phyloP scores from a whole-genome alignment of 192 early-diverging fungal genomes.

The Coemansia sp. region DNA sequence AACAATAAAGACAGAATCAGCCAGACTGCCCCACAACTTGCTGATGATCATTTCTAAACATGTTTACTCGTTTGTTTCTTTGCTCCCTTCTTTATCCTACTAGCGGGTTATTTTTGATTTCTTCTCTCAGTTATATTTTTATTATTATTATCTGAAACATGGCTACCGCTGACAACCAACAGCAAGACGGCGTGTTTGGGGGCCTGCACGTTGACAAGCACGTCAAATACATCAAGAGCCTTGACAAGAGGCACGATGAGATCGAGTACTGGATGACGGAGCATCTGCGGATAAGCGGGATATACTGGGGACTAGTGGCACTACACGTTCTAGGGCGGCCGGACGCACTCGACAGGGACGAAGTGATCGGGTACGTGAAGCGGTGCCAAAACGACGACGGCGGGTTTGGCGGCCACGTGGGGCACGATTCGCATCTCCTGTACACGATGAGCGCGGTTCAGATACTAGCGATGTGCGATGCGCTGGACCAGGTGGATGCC shows the following conservation, averaged over 20 bases:
- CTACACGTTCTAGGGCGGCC: constrained; percentile 68
- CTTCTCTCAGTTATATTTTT: not conserved
- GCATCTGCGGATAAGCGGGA: constrained; percentile 85
- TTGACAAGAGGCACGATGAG: constrained; percentile 81
- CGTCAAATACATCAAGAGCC: constrained; percentile 68
- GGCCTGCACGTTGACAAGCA: constrained; percentile 57
- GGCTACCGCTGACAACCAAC: not conserved
- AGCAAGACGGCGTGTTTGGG: constrained; percentile 33
- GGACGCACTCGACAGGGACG: constrained; percentile 67
- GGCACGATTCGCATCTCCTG: constrained; percentile 88
- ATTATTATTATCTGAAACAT: not conserved
- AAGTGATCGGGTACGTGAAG: constrained; percentile 78
- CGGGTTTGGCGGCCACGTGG: constrained; percentile 85
- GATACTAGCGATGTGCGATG: constrained; percentile 78
- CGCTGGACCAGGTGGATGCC: constrained; percentile 72
- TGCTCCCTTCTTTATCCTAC: not conserved
- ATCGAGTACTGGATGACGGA: constrained; percentile 94
- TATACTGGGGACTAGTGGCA: constrained; percentile 93
- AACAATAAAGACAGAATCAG: too few species aligned
- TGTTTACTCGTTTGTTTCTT: too few species aligned
- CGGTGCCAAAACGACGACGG: constrained; percentile 77
- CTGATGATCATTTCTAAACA: too few species aligned
- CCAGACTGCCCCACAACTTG: too few species aligned
- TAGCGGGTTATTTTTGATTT: not conserved
- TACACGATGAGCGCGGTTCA: constrained; percentile 93